Evolutionary conservation across 2,329 filamentous ascomycete species (phyloP).

Genomic region (Diplocarpon rosae): DNA sequence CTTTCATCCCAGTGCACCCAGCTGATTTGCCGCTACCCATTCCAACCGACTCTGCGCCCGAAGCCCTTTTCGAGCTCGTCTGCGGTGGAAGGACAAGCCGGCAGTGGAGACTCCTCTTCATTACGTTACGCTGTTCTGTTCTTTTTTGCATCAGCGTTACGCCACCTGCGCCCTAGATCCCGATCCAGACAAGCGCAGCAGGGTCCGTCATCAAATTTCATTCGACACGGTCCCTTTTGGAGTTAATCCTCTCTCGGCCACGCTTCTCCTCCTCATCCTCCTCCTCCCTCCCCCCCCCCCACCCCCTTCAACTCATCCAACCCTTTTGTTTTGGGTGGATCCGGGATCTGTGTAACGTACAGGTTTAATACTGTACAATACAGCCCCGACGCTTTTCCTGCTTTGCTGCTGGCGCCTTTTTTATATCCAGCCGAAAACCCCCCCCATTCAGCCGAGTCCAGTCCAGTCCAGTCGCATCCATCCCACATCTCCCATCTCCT

Average conservation of each 20-base stretch:
- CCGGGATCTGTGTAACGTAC: not conserved
- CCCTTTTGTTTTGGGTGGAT: slow-evolving; percentile 10
- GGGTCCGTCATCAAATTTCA: slow-evolving; percentile 6
- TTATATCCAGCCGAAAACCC: too few relatives aligned
- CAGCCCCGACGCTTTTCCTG: not conserved
- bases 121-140: slow-evolving; percentile 13
- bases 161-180: slow-evolving; percentile 8
- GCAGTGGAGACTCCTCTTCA: slow-evolving; percentile 6
- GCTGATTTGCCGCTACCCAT: slow-evolving; percentile 10
- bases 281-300: slow-evolving; percentile 2
- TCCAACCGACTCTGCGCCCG: not conserved
- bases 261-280: not conserved
- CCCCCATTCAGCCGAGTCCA: too few relatives aligned
- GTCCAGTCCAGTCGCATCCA: too few relatives aligned
- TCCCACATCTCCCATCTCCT: too few relatives aligned
- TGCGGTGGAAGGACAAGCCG: too few relatives aligned
- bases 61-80: not conserved
- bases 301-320: slow-evolving; percentile 8
- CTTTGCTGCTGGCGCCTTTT: too few relatives aligned
- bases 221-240: slow-evolving; percentile 8
- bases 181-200: slow-evolving; percentile 11
- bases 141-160: slow-evolving; percentile 15
- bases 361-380: not conserved
- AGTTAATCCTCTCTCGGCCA: slow-evolving; percentile 18
- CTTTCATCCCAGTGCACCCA: not conserved